These are phyloP conservation scores for Pyrenochaeta sp. DNA, from an alignment of 2,329 filamentous ascomycete genomes.

Conservation along the genomic window DNA sequence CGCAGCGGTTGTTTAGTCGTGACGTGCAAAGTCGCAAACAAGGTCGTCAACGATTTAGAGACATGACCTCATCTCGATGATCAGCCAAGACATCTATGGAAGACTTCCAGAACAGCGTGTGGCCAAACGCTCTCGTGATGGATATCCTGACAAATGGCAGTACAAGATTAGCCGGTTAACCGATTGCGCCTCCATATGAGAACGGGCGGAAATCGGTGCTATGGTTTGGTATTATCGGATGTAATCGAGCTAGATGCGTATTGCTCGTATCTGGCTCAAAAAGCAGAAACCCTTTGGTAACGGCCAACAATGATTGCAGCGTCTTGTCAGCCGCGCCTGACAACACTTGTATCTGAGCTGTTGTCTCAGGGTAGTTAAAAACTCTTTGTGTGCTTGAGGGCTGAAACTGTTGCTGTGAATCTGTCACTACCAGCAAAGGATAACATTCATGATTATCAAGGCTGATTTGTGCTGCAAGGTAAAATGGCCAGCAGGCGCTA, in stretches of 20 bases:
- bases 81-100: background rate
- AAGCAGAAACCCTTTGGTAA: background rate
- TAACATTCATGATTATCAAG: background rate
- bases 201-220: background rate
- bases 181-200: slow-evolving; percentile 16
- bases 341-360: background rate
- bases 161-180: slow-evolving; percentile 12
- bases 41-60: background rate
- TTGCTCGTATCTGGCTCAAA: background rate
- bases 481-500: background rate
- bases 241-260: background rate
- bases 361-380: background rate
- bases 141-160: background rate
- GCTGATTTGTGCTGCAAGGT: background rate
- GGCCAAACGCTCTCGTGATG: slow-evolving; percentile 12
- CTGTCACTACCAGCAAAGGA: background rate
- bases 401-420: background rate
- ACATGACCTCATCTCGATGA: slow-evolving; percentile 19
- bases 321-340: background rate
- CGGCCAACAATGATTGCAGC: background rate
- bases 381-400: background rate
- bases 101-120: slow-evolving; percentile 6
- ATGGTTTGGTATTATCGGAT: background rate
- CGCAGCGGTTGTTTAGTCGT: slow-evolving; percentile 2
- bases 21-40: slow-evolving; percentile 12